Evolutionary conservation across 2,329 filamentous ascomycete species (phyloP).

Genomic region (Colletotrichum musae): DNA sequence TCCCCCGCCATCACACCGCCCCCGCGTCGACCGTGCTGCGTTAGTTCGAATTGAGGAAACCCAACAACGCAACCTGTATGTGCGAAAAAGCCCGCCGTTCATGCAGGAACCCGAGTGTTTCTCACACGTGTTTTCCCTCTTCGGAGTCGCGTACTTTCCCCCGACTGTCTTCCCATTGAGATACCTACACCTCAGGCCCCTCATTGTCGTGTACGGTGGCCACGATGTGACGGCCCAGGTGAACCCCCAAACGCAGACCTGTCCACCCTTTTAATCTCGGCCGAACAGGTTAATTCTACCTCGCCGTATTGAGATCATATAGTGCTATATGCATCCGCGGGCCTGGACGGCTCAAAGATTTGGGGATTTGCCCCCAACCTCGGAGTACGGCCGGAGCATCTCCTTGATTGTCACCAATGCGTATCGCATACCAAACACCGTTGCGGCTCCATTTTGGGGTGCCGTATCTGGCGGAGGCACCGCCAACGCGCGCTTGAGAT

Average conservation of each 20-base stretch:
- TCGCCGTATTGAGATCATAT: not conserved
- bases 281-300: not conserved
- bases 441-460: too few relatives aligned
- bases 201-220: not conserved
- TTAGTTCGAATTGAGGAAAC: slow-evolving; percentile 9
- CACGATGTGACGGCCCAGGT: slow-evolving; percentile 11
- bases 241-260: not conserved
- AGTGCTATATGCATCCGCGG: too few relatives aligned
- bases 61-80: slow-evolving; percentile 2
- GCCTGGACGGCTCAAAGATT: too few relatives aligned
- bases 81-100: slow-evolving; percentile 10
- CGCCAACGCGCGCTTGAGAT: too few relatives aligned
- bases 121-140: slow-evolving; percentile 2
- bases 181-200: slow-evolving; percentile 2
- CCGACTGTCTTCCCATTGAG: slow-evolving; percentile 2
- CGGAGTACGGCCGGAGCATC: too few relatives aligned
- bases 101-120: slow-evolving; percentile 18
- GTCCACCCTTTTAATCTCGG: not conserved
- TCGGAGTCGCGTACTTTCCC: slow-evolving; percentile 13
- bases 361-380: too few relatives aligned
- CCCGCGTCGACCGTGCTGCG: slow-evolving; percentile 3
- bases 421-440: too few relatives aligned
- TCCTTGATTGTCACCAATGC: too few relatives aligned
- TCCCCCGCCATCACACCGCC: slow-evolving; percentile 1
- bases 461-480: too few relatives aligned